Evolutionary conservation across 805 yeast genomes (phyloP).

Genomic region (Ogataea saltuana): DNA sequence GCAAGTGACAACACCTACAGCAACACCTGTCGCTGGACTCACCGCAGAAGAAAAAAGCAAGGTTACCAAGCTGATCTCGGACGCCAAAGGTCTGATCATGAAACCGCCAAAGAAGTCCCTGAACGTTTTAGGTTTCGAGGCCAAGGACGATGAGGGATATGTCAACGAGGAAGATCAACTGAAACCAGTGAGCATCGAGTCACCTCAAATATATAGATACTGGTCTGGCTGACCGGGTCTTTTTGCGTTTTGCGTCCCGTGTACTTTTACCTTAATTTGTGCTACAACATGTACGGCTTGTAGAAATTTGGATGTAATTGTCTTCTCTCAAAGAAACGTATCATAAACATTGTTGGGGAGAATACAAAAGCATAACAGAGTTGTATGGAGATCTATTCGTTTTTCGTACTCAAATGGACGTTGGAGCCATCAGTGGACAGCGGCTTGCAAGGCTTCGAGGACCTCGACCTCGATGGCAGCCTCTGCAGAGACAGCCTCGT

Average conservation of each 20-base stretch:
- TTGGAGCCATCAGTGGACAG: slow-evolving; percentile 40
- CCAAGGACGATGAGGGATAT: slow-evolving; percentile 24
- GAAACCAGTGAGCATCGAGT: slow-evolving; percentile 59
- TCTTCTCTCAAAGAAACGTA: slow-evolving; percentile 11
- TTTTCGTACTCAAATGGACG: slow-evolving; percentile 6
- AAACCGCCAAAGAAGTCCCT: slow-evolving; percentile 37
- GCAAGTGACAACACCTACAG: too few relatives aligned
- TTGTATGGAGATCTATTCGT: slow-evolving; percentile 4
- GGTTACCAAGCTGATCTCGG: slow-evolving; percentile 28
- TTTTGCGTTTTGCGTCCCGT: slow-evolving; percentile 2
- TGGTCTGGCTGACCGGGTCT: slow-evolving; percentile 55
- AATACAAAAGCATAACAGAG: slow-evolving; percentile 7
- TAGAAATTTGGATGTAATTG: slow-evolving; percentile 4
- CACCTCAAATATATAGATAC: slow-evolving; percentile 63
- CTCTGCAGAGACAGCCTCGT: slow-evolving; percentile 87
- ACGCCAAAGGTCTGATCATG: slow-evolving; percentile 30
- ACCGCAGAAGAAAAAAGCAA: slow-evolving; percentile 17
- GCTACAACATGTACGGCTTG: too few relatives aligned
- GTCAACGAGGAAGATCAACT: slow-evolving; percentile 39
- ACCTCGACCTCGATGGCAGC: slow-evolving; percentile 96
- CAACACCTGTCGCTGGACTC: slow-evolving; percentile 7
- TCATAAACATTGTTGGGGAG: slow-evolving; percentile 10
- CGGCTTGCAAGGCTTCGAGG: slow-evolving; percentile 86
- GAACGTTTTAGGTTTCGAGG: slow-evolving; percentile 33
- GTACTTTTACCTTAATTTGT: slow-evolving; percentile 13